phyloP scores from a whole-genome alignment of 208 protist genomes.

The Phytomonas sp. region DNA sequence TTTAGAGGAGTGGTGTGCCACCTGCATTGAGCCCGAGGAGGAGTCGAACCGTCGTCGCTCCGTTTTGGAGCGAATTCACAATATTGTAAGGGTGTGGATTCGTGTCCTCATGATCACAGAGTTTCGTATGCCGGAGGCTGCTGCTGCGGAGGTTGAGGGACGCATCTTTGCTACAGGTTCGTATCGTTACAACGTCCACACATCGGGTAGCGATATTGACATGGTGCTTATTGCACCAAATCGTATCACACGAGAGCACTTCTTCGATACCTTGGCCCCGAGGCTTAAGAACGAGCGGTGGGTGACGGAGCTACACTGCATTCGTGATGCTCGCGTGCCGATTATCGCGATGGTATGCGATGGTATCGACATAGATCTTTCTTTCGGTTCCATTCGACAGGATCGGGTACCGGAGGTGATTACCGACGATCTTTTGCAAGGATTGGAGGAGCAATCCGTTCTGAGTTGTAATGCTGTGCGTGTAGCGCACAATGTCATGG shows the following conservation, averaged over 20 bases:
- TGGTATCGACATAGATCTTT: conserved; percentile 95
- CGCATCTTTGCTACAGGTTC: conserved; percentile 97
- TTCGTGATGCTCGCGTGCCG: conserved; percentile 93
- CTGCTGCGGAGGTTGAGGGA: conserved; percentile 79
- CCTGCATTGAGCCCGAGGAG: conserved; percentile 82
- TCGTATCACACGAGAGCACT: conserved; percentile 89
- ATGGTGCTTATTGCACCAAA: conserved; percentile 92
- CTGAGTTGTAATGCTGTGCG: conserved; percentile 94
- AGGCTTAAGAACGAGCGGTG: conserved; percentile 66
- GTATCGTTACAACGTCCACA: conserved; percentile 97
- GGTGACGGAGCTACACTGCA: conserved; percentile 81
- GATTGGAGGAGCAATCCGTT: conserved; percentile 92
- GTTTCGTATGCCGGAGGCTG: conserved; percentile 83
- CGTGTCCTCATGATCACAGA: conserved; percentile 82
- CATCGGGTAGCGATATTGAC: conserved; percentile 95
- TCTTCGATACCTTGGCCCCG: conserved; percentile 89
- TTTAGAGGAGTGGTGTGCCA: conserved; percentile 62
- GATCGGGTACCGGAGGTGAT: conserved; percentile 90
- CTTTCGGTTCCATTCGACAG: conserved; percentile 90
- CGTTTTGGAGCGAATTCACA: conserved; percentile 78
- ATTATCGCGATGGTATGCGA: conserved; percentile 95
- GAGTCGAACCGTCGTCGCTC: conserved; percentile 75
- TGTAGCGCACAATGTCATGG: conserved; percentile 95
- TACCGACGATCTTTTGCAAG: conserved; percentile 87
- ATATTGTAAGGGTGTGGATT: conserved; percentile 82